Evolutionary conservation across 805 yeast genomes (phyloP), one percentile per base, ranked within the genome.

Genomic region (Zygosaccharomyces pseudorouxii): DNA sequence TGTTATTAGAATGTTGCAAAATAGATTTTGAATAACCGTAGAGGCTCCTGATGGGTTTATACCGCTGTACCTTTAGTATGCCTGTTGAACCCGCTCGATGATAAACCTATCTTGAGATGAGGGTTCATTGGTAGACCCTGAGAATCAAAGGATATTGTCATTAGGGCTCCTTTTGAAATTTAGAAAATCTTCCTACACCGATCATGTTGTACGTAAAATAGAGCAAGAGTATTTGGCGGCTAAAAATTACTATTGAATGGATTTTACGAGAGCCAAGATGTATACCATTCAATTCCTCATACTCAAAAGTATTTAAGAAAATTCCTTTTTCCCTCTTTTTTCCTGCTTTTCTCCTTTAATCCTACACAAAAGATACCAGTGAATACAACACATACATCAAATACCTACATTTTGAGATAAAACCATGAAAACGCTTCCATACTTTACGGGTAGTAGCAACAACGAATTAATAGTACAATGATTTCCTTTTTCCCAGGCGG

Each of bases 121-220:
- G 44, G 44, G 44, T 41, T 41, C 10, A 9, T 18, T 41, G 23
- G 16, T 41, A 29, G 36, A 29, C 37, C 44, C 44, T 41, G 37
- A 11, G 35, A 29, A 14, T 10, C 14, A 14, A 29, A 16, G 18
- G 10, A 29, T 14, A 33, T 16, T 16, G 11, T 23, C 28, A 14
- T 41, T 41, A 27, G 33, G 44, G 44, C 23, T 18, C 19, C 37
- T 41, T 41, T 28, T 23, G 30, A 12, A 23, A 11, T 23, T n/a
- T 6, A 25, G 25, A 39, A n/a, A 16, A 23, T 8, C 31, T 25
- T 39, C 12, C 18, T 7, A 5, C 22, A 29, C 20, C 14, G 10
- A 10, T 41, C 44, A 41, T 18, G 3, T 11, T 18, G 4, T 12
- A 41, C 44, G 44, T 12, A 29, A 10, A 25, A 2, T 25, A 25